These are phyloP conservation scores for Knufia petricola DNA, from an alignment of 2,329 filamentous ascomycete genomes.

Conservation along the genomic window DNA sequence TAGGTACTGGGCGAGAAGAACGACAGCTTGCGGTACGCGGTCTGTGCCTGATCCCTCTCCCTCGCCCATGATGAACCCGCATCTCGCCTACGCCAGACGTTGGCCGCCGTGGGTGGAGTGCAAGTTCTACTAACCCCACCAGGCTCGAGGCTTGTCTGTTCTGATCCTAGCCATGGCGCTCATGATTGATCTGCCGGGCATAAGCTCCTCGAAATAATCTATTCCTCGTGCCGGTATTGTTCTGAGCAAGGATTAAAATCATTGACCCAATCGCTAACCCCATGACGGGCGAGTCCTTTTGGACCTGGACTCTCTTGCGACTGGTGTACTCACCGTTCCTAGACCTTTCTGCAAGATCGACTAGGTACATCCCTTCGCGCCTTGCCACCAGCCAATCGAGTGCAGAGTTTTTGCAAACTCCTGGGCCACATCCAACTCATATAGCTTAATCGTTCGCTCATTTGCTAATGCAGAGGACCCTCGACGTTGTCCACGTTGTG, in stretches of 20 bases:
- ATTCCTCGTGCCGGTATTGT: neutral
- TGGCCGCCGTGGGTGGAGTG: neutral
- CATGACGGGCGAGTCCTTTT: neutral
- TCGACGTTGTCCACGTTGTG: neutral
- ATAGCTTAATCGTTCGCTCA: neutral
- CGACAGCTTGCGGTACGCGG: neutral
- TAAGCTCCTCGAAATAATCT: neutral
- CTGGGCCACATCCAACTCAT: neutral
- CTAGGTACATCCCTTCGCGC: neutral
- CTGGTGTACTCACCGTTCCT: neutral
- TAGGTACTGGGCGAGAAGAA: too few species aligned
- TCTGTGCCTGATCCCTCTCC: neutral
- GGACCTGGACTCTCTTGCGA: neutral
- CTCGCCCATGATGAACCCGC: neutral
- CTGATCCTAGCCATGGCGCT: neutral
- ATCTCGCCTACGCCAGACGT: neutral
- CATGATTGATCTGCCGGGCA: neutral
- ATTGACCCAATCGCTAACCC: neutral
- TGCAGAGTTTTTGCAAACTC: neutral
- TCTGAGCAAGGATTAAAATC: neutral
- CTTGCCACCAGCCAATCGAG: constrained; percentile 2
- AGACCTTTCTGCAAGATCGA: neutral
- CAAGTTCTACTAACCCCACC: neutral
- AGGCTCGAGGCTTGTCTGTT: constrained; percentile 1
- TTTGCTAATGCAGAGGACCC: neutral